phyloP scores from a whole-genome alignment of 2,329 filamentous ascomycete species.

The Colletotrichum sp. region DNA sequence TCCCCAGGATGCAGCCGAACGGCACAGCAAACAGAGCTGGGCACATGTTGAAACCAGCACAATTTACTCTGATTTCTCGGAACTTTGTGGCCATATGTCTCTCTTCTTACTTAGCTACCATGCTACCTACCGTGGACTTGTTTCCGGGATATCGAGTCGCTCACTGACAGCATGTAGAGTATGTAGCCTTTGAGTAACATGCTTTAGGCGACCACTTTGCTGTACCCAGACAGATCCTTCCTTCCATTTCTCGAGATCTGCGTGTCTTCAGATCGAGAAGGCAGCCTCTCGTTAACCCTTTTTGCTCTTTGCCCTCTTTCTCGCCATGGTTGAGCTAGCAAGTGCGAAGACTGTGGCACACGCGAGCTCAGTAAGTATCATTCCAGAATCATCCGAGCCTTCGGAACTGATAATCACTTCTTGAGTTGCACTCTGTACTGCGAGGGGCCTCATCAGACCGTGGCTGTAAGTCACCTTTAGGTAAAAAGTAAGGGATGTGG shows the following conservation, averaged over 20 bases:
- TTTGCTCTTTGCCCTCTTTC: neutral
- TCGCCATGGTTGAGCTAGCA: neutral
- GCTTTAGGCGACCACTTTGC: neutral
- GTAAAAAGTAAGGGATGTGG: neutral
- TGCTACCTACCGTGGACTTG: neutral
- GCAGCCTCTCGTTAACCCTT: neutral
- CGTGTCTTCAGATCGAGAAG: neutral
- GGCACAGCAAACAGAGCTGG: neutral
- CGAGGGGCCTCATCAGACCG: neutral
- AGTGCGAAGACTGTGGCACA: neutral
- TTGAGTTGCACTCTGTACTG: neutral
- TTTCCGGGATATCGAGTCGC: neutral
- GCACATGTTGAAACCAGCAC: neutral
- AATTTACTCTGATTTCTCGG: neutral
- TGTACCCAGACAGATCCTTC: rapidly evolving
- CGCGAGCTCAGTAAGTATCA: neutral
- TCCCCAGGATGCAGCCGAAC: neutral
- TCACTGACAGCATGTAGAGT: neutral
- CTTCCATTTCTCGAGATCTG: no score
- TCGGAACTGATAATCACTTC: neutral
- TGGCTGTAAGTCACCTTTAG: neutral
- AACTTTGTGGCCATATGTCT: rapidly evolving
- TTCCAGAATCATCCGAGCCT: neutral
- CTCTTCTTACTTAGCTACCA: neutral
- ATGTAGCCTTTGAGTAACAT: neutral